Conservation (phyloP, 805 yeast genomes). For the Cyberlindnera mycetangii region DNA sequence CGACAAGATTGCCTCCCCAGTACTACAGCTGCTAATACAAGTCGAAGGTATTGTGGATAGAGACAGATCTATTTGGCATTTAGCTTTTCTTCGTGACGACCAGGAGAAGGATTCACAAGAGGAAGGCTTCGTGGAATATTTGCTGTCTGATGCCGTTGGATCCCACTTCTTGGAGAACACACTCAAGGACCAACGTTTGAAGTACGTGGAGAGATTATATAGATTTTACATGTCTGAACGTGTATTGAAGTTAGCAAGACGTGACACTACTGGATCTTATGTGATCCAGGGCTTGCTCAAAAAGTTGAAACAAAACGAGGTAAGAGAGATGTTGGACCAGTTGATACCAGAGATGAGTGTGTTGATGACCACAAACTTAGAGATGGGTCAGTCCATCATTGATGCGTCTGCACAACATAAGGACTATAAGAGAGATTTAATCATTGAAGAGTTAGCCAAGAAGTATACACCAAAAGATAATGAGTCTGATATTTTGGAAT, state of each 20-base stretch:
- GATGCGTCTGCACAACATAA: conserved; percentile 60
- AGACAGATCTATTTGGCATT: conserved; percentile 68
- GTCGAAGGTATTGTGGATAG: conserved; percentile 79
- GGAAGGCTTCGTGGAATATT: conserved; percentile 78
- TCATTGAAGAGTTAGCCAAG: conserved; percentile 47
- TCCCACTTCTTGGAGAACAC: conserved; percentile 84
- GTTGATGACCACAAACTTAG: conserved; percentile 64
- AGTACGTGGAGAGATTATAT: conserved; percentile 69
- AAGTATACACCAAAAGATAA: conserved; percentile 40
- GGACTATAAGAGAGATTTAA: conserved; percentile 57
- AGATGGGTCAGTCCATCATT: conserved; percentile 62
- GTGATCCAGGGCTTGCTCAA: conserved; percentile 70
- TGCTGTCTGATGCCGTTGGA: conserved; percentile 87
- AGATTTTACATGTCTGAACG: conserved; percentile 70
- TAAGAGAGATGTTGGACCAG: conserved; percentile 57
- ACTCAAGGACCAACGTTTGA: conserved; percentile 61
- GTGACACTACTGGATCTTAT: conserved; percentile 83
- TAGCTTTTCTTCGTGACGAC: conserved; percentile 50
- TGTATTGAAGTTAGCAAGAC: conserved; percentile 65
- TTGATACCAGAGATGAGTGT: conserved; percentile 64
- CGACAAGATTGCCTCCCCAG: conserved; percentile 84
- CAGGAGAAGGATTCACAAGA: conserved; percentile 57
- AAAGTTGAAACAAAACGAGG: conserved; percentile 61
- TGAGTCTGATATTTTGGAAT: conserved; percentile 53
- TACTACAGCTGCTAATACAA: conserved; percentile 71